Evolutionary conservation across 2,329 filamentous ascomycete genomes (phyloP), one percentile per base, ranked within the genome.

Genomic region (Rachicladosporium sp.): DNA sequence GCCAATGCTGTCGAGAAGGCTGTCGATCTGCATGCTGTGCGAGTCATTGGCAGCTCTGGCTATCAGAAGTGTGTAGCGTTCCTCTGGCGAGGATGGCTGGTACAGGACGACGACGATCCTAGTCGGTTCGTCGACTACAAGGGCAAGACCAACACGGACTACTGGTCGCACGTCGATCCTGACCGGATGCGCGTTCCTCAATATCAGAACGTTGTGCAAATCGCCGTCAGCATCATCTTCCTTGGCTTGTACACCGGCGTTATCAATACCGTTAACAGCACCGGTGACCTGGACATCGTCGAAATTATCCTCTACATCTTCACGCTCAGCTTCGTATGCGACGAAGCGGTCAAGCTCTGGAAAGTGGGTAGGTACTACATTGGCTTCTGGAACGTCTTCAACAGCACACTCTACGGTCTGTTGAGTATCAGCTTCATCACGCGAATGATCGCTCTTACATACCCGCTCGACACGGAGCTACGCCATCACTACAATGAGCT

Each of bases 311-410:
- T 98, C 8, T 98, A 98, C 55, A 57, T 89, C 46, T 95, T 98
- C 66, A 96, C 91, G 0, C 60, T 89, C 4, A 88, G 86, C 13
- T 98, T 93, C 60, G 73, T 95, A 27, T 87, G 79, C 52, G 89
- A 98, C 56, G 91, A 96, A 57, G 49, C 80, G 1, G 67, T 78
- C 56, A 98, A 98, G 61, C 75, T 95, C 50, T 94, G 85, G 76
- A 98, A 98, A 59, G 83, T 94, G 10, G 91, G 91, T 7, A 76
- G 82, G 45, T 82, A 82, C 53, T 96, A 96, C 54, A 71, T 98
- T 40, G 81, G 85, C 12, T 98, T 98, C 60, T 96, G 91, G 91
- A 95, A 94, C 54, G 83, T 83, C 15, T 94, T 98, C 68, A 98
- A 98, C 61, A 73, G 75, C 19, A 71, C 80, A 0, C 70, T 98